Evolutionary conservation across 2,329 filamentous ascomycete genomes (phyloP).

Genomic region (Penicillium concentricum): DNA sequence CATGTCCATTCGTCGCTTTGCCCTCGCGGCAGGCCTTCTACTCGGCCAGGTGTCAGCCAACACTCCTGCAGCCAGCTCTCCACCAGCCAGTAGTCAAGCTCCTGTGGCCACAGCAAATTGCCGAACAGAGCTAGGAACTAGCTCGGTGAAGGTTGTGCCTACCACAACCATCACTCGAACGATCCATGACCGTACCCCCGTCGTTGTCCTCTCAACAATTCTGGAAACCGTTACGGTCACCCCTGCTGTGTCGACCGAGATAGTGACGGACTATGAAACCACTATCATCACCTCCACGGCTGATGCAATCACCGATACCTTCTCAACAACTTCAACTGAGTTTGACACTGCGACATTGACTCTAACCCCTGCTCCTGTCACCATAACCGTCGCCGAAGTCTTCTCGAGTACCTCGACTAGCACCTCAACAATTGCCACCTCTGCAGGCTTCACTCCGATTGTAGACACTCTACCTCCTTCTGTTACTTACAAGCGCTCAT

Average conservation of each 20-base stretch:
- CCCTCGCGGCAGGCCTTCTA: background rate
- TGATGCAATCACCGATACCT: background rate
- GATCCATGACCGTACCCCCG: background rate
- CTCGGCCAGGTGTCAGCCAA: background rate
- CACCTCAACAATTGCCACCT: constrained; percentile 2
- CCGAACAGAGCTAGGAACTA: background rate
- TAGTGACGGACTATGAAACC: constrained; percentile 5
- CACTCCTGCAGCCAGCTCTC: background rate
- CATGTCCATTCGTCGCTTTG: background rate
- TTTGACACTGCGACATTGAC: constrained; percentile 1
- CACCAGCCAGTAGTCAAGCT: background rate
- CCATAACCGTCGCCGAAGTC: background rate
- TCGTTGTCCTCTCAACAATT: constrained; percentile 2
- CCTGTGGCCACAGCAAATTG: background rate
- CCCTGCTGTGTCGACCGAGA: constrained; percentile 1
- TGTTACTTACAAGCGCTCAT: background rate
- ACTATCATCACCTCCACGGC: constrained; percentile 3
- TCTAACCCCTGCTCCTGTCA: background rate
- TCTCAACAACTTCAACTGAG: constrained; percentile 10
- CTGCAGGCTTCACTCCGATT: constrained; percentile 2
- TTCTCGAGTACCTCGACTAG: background rate
- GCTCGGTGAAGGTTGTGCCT: constrained; percentile 2
- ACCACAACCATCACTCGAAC: constrained; percentile 2
- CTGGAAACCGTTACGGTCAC: constrained; percentile 6
- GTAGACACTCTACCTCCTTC: constrained; percentile 6